A percentile compares a stretch with the other conserved stretches of the same genome.
These are phyloP conservation scores for Lycium barbarum DNA, from an alignment of 257 asterid species.

Conservation along the genomic window DNA sequence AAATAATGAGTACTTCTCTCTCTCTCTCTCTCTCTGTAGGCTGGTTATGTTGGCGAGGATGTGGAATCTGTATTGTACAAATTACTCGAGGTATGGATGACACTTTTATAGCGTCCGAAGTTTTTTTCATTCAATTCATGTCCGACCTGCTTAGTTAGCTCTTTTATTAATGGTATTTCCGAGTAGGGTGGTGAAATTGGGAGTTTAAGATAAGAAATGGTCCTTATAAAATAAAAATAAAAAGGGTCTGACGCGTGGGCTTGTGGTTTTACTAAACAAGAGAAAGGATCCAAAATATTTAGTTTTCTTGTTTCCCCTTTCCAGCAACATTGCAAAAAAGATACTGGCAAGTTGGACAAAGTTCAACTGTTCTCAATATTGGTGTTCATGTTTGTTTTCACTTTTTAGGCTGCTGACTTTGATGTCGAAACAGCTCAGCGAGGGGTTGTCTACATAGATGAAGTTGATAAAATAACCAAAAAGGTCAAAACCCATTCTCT, in stretches of 20 bases:
- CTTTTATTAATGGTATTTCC: background rate
- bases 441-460: conserved; percentile 93
- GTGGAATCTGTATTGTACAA: conserved; percentile 86
- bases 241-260: background rate
- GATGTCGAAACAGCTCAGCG: conserved; percentile 89
- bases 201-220: background rate
- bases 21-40: conserved; percentile 54
- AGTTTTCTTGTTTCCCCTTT: background rate
- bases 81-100: conserved; percentile 69
- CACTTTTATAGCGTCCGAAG: background rate
- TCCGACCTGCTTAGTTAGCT: background rate
- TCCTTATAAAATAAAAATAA: background rate
- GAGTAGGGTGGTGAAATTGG: background rate
- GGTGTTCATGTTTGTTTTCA: conserved; percentile 40
- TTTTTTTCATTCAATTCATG: background rate
- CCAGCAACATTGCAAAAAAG: background rate
- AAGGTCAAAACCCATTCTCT: conserved; percentile 56
- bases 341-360: background rate
- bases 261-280: conserved; percentile 1
- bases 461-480: conserved; percentile 94
- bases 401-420: conserved; percentile 71
- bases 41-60: conserved; percentile 97
- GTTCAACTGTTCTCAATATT: conserved; percentile 16
- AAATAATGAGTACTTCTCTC: background rate
- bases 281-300: background rate